Conservation (phyloP, 768 basidiomycete genomes). For the Mycena indigotica region DNA sequence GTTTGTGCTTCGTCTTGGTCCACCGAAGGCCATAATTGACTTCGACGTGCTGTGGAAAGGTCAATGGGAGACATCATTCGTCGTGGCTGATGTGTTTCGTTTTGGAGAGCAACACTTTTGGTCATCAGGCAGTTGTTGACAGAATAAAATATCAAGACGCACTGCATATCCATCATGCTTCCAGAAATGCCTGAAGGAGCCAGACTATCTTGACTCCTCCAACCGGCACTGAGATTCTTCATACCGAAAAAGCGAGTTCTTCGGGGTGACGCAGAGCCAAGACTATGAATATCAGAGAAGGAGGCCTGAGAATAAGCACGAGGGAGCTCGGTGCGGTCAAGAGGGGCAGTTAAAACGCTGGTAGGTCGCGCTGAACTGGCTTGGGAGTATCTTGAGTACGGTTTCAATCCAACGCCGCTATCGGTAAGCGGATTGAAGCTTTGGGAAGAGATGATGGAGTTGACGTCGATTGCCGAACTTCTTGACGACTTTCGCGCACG, state of each 20-base stretch:
- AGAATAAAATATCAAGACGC: conserved; percentile 35
- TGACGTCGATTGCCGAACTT: conserved; percentile 70
- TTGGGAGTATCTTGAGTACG: conserved; percentile 64
- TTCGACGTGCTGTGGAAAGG: conserved; percentile 45
- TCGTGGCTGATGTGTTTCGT: conserved; percentile 47
- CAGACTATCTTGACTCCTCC: conserved; percentile 80
- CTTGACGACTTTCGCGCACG: conserved; percentile 75
- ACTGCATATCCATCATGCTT: conserved; percentile 95
- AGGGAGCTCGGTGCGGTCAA: conserved; percentile 63
- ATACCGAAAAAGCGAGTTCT: conserved; percentile 79
- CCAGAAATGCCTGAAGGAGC: conserved; percentile 81
- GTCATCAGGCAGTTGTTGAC: conserved; percentile 11
- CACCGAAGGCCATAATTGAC: conserved; percentile 53
- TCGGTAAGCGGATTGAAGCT: conserved; percentile 60
- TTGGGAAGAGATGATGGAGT: conserved; percentile 69
- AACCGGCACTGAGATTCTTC: conserved; percentile 68
- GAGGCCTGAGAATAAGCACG: conserved; percentile 77
- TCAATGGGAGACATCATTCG: conserved; percentile 37
- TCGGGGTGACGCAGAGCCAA: conserved; percentile 66
- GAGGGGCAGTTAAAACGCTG: conserved; percentile 61
- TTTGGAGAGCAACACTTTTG: conserved; percentile 74
- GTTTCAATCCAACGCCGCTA: conserved; percentile 54
- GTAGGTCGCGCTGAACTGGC: conserved; percentile 56
- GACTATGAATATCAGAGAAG: conserved; percentile 78
- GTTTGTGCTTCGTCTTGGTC: conserved; percentile 32